These are phyloP conservation scores for Viridothelium virens DNA, from an alignment of 495 filamentous ascomycete species.

Conservation along the genomic window DNA sequence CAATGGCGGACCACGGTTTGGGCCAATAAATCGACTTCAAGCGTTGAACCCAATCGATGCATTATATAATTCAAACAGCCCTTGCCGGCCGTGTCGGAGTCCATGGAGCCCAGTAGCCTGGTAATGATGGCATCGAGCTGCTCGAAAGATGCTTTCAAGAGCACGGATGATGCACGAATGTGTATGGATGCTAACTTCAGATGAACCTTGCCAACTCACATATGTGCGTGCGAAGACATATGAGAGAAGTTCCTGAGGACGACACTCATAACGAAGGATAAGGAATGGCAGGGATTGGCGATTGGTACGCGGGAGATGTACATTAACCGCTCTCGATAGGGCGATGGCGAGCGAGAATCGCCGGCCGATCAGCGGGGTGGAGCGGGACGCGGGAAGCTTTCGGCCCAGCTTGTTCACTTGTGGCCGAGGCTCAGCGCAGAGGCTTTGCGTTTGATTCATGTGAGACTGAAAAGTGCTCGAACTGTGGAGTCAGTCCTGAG, in stretches of 20 bases:
- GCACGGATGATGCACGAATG: too few species aligned
- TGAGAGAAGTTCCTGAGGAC: not conserved
- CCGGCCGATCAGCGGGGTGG: conserved; percentile 8
- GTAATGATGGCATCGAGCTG: not conserved
- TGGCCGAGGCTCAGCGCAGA: not conserved
- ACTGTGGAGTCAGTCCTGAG: not conserved
- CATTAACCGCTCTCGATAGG: not conserved
- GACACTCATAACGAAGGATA: too few species aligned
- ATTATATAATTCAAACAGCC: not conserved
- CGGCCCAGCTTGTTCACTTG: not conserved
- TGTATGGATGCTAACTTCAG: too few species aligned
- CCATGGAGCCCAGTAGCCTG: not conserved
- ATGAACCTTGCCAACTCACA: too few species aligned
- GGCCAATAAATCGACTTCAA: not conserved
- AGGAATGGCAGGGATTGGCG: not conserved
- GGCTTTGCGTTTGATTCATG: not conserved
- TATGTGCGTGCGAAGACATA: not conserved
- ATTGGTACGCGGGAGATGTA: not conserved
- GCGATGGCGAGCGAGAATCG: not conserved
- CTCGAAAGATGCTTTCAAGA: too few species aligned
- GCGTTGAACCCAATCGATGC: not conserved
- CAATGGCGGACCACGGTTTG: not conserved
- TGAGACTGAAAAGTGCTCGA: not conserved
- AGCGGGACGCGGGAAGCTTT: not conserved
- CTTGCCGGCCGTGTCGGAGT: not conserved